Percentiles rank a stretch among this genome's conserved stretches.
Evolutionary conservation across 148 eudicot species (phyloP).

Genomic region (Simmondsia chinensis): DNA sequence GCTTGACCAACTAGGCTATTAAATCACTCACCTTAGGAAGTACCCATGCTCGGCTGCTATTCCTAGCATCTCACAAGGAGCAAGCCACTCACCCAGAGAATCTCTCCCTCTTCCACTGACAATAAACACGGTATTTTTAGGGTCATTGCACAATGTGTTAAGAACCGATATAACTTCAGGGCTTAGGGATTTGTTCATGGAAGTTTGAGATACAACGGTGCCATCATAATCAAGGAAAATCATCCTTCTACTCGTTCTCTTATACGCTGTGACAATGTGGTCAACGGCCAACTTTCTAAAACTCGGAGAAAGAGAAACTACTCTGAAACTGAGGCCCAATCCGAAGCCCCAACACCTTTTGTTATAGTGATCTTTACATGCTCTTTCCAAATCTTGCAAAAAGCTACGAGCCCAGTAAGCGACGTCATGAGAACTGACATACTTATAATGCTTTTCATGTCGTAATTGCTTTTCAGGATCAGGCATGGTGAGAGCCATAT

Average conservation of each 20-base stretch:
- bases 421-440: constrained; percentile 40
- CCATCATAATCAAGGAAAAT: constrained; percentile 50
- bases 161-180: constrained; percentile 22
- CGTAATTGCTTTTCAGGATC: constrained; percentile 33
- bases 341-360: constrained; percentile 42
- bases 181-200: constrained; percentile 36
- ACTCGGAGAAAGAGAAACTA: constrained; percentile 40
- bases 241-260: constrained; percentile 26
- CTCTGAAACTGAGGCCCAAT: constrained; percentile 40
- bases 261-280: constrained; percentile 40
- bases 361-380: constrained; percentile 39
- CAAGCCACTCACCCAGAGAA: constrained; percentile 35
- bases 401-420: constrained; percentile 42
- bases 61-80: constrained; percentile 32
- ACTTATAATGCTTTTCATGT: too few species aligned
- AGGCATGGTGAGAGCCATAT: constrained; percentile 21
- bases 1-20: too few species aligned
- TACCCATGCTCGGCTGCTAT: constrained; percentile 51
- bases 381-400: constrained; percentile 33
- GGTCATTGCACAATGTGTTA: constrained; percentile 30
- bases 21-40: constrained; percentile 38
- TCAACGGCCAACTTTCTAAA: constrained; percentile 43
- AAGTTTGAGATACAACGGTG: constrained; percentile 37
- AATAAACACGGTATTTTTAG: constrained; percentile 33
- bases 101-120: constrained; percentile 31